These are phyloP conservation scores for Lachancea cidri DNA, from an alignment of 805 yeast species.

Conservation along the genomic window DNA sequence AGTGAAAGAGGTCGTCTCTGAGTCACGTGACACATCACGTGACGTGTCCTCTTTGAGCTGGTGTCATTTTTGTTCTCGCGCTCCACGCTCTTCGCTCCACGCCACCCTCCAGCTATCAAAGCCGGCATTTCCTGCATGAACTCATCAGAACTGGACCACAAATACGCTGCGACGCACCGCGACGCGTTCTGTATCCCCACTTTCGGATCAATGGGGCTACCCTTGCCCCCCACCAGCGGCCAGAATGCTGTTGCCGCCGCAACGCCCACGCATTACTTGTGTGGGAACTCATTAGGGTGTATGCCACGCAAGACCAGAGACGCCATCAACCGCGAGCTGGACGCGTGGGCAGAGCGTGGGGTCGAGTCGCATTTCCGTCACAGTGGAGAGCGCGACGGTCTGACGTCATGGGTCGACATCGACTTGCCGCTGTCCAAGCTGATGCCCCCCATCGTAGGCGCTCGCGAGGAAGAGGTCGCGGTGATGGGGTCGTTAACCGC, in stretches of 20 bases:
- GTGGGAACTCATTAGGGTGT: conserved; percentile 92
- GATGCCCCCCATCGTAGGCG: conserved; percentile 75
- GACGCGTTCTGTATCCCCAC: conserved; percentile 65
- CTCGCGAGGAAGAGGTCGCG: conserved; percentile 70
- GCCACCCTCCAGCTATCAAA: not conserved
- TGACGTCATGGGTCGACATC: conserved; percentile 76
- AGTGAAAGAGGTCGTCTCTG: no score
- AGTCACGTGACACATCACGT: no score
- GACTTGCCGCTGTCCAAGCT: conserved; percentile 71
- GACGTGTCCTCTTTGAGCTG: no score
- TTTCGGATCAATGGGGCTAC: conserved; percentile 51
- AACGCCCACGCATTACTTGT: conserved; percentile 50
- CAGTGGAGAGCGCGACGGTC: conserved; percentile 40
- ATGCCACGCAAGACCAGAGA: conserved; percentile 64
- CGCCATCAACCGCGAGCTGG: conserved; percentile 60
- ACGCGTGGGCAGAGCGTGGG: conserved; percentile 77
- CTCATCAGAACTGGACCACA: conserved; percentile 38
- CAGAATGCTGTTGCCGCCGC: conserved; percentile 6
- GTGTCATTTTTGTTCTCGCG: not conserved
- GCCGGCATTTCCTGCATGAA: not conserved
- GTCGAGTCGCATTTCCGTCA: conserved; percentile 84
- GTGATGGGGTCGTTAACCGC: conserved; percentile 82
- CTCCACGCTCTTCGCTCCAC: not conserved
- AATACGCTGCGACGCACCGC: conserved; percentile 35
- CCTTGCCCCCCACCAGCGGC: conserved; percentile 12